A percentile compares a stretch with the other conserved stretches of the same genome.
These are phyloP conservation scores for Panicum virgatum DNA, from an alignment of 202 grass and related monocot genomes.

Conservation along the genomic window DNA sequence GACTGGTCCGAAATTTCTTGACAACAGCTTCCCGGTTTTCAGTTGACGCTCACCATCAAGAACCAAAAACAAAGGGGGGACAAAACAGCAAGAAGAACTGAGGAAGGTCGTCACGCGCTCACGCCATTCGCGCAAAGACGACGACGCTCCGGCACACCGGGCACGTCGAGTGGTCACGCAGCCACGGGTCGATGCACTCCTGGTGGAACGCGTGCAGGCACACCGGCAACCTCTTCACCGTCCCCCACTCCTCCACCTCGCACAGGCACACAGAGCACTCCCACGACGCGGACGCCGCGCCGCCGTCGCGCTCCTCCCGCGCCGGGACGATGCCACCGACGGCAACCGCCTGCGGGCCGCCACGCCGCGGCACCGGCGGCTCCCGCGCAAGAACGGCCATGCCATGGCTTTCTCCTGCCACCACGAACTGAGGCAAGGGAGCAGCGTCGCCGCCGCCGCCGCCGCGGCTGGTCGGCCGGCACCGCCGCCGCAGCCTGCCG, in stretches of 20 bases:
- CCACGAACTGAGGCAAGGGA: neutral
- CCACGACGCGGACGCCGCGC: neutral
- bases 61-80: too few species aligned
- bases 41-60: too few species aligned
- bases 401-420: neutral
- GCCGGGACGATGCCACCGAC: too few species aligned
- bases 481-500: neutral
- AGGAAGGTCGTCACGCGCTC: neutral
- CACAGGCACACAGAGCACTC: constrained; percentile 48
- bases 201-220: constrained; percentile 49
- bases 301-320: too few species aligned
- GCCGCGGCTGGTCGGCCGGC: too few species aligned
- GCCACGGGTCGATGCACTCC: constrained; percentile 37
- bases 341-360: neutral
- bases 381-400: neutral
- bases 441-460: too few species aligned
- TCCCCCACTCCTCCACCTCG: constrained; percentile 26
- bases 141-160: constrained; percentile 18
- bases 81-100: too few species aligned
- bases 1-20: too few species aligned
- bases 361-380: neutral
- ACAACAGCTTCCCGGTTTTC: too few species aligned
- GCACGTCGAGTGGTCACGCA: constrained; percentile 21
- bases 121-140: neutral
- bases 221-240: constrained; percentile 29